Evolutionary conservation across 495 filamentous ascomycete species (phyloP), one percentile per base, ranked within the genome.

Genomic region (Parathielavia hyrcaniae): DNA sequence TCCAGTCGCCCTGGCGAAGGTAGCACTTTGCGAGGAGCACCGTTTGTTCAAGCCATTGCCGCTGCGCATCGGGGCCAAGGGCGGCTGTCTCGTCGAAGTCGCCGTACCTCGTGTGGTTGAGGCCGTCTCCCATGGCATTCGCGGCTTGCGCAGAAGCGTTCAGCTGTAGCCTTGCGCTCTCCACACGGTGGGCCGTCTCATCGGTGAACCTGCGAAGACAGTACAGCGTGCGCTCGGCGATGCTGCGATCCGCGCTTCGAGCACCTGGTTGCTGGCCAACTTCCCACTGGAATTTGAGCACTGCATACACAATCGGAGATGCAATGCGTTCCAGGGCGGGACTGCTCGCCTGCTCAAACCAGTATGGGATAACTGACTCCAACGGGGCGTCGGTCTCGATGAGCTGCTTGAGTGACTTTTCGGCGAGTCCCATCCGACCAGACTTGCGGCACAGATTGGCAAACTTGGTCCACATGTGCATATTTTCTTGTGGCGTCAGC

Each of bases 381-480:
- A 87, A 77, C 32, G 84, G 83, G n/a, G 89, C 81, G 12, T 82
- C 80, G 23, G 66, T 77, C 13, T 77, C 78, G 50, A 81, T 77
- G 30, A 83, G 77, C 32, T 84, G 86, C 65, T 90, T 89, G 44
- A 99, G 75, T n/a, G 90, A 90, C 69, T 95, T 92, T 75, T 97
- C 93, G 3, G 92, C 95, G n/a, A 99, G 81, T 14, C 92, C 93
- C 76, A 90, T 91, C 11, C 93, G 86, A 51, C 89, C 87, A 34
- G 90, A 95, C 68, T 97, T 99, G 64, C 93, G 86, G 70, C 93
- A 99, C 9, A 99, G 81, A 63, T 97, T 97, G 59, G 95, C 89
- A 65, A 96, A 97, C 67, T 99, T 99, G 75, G 97, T 97, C 80
- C 88, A 95, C 90, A 97, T 97, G 65, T 93, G 87, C 78, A 95